phyloP scores from a whole-genome alignment of 2,329 filamentous ascomycete genomes.

The Fusarium succisae region DNA sequence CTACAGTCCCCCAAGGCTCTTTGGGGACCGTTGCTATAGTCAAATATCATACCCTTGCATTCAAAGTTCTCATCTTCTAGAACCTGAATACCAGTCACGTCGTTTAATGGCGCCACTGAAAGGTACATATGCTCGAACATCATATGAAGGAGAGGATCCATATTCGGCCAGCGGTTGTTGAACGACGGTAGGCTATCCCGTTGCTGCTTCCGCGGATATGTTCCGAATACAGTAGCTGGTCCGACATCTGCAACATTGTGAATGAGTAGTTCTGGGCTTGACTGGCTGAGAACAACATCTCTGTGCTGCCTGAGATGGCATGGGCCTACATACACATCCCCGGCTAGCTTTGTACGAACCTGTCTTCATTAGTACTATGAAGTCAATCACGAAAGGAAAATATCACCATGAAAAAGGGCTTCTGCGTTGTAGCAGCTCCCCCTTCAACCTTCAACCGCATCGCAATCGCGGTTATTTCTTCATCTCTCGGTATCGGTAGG shows the following conservation, averaged over 20 bases:
- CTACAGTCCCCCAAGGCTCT: not conserved
- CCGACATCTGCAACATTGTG: conserved; percentile 4
- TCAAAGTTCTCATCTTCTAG: not conserved
- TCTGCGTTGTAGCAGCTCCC: not conserved
- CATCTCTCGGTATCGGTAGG: not conserved
- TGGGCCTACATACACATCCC: conserved; percentile 2
- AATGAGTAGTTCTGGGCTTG: conserved; percentile 3
- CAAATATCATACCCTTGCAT: conserved; percentile 2
- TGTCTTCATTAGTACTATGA: not conserved
- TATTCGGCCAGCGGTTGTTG: not conserved
- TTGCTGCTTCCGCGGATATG: not conserved
- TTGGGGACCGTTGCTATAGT: not conserved
- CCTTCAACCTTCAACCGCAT: conserved; percentile 1
- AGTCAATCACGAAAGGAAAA: accelerated
- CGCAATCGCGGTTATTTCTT: not conserved
- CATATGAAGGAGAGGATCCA: not conserved
- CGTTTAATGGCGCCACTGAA: not conserved
- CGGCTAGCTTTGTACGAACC: conserved; percentile 15
- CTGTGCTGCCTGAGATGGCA: not conserved
- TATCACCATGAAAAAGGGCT: conserved; percentile 5
- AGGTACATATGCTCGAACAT: not conserved
- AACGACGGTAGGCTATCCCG: not conserved
- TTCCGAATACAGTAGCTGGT: conserved; percentile 17
- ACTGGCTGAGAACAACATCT: conserved; percentile 8
- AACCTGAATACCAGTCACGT: not conserved